These are phyloP conservation scores for Ganoderma sinense DNA, from an alignment of 1,284 basidiomycete genomes.

Conservation along the genomic window DNA sequence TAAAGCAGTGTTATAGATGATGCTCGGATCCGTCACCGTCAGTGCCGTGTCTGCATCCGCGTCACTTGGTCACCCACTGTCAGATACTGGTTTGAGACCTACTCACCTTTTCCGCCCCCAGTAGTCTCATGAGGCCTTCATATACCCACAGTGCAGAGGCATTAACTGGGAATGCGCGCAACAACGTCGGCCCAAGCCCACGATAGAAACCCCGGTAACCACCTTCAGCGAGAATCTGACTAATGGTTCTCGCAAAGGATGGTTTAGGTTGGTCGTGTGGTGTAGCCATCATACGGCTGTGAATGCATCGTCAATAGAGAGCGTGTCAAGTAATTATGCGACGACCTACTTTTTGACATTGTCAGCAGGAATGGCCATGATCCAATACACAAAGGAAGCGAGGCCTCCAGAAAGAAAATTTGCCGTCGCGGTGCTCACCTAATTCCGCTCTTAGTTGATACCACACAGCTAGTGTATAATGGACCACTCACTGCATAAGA, in stretches of 20 bases:
- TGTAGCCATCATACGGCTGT: conserved; percentile 68
- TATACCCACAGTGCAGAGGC: conserved; percentile 78
- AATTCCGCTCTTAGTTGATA: not conserved
- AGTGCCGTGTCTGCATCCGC: conserved; percentile 2
- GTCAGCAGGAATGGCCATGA: conserved; percentile 78
- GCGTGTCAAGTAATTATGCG: not conserved
- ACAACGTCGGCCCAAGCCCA: conserved; percentile 63
- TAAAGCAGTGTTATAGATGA: not conserved
- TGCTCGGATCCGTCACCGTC: not conserved
- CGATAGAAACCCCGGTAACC: conserved; percentile 69
- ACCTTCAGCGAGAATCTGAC: conserved; percentile 56
- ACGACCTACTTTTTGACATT: conserved; percentile 77
- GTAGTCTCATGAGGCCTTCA: conserved; percentile 67
- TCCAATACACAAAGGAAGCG: conserved; percentile 69
- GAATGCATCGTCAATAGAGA: not conserved
- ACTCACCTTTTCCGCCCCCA: conserved; percentile 70
- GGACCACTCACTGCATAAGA: conserved; percentile 54
- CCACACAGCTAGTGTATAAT: not conserved
- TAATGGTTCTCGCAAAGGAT: conserved; percentile 55
- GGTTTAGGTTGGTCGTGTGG: conserved; percentile 52
- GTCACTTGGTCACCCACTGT: conserved; percentile 15
- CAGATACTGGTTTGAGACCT: not conserved
- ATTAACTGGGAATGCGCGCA: conserved; percentile 78
- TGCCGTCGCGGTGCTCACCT: conserved; percentile 69
- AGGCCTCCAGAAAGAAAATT: conserved; percentile 79